Evolutionary conservation across 345 rosid species (phyloP), one percentile per base, ranked within the genome.

Genomic region (Viola odorata): DNA sequence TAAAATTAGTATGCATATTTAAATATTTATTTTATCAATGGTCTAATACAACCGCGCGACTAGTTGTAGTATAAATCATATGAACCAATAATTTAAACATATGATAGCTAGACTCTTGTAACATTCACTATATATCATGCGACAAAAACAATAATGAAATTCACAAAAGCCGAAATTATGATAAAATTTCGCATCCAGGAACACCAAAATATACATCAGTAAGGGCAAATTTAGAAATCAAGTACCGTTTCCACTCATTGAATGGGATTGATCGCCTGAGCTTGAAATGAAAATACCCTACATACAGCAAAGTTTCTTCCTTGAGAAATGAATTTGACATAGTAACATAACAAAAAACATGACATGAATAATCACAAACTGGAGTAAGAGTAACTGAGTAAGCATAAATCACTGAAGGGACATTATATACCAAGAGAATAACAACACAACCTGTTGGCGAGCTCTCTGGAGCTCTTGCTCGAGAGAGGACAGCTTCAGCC

Each of bases 381-480:
- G 32, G 2, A 23, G 32, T 0, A 23, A 23, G 32, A 23, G 32
- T 23, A 23, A 23, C 32, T 23, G 32, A 23, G 32, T 23, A 23
- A 23, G 32, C 32, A 23, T 23, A 23, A 23, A 23, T 23, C 32
- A 23, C 32, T 23, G 41, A 12, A 17, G 41, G 13, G 50, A 59
- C 41, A 8, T 12, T 56, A 15, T 51, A n/a, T 12, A 12, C 6
- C 9, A 37, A 8, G 55, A 50, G 23, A 70, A 72, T 45, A 69
- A 16, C 39, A 50, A 50, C 53, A 39, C 45, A 60, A 91, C 98
- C 95, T 88, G 98, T 70, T 91, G 96, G 60, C 96, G 89, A 53
- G 98, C 95, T 78, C 88, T 81, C 79, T 91, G 96, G 51, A 91
- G 84, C 81, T 91, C 98, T 73, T 88, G 98, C 73, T 91, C 96